Evolutionary conservation across 2,329 filamentous ascomycete genomes (phyloP).

Genomic region (Colletotrichum lini): DNA sequence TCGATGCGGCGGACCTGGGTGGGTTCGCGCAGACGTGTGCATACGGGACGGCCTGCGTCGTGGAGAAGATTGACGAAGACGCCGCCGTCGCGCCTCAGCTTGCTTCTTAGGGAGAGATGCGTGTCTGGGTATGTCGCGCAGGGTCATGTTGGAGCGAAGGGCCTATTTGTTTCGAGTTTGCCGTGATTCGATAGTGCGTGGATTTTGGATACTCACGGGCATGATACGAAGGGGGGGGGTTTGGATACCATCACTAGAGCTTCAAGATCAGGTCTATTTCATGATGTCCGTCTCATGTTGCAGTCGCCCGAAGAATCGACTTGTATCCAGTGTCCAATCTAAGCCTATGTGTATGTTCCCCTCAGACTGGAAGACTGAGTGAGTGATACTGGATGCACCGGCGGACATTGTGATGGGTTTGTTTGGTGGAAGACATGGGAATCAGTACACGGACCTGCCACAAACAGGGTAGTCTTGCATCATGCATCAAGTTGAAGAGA

Average conservation of each 20-base stretch:
- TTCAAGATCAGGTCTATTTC: background rate
- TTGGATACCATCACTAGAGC: background rate
- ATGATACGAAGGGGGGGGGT: background rate
- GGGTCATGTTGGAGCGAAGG: background rate
- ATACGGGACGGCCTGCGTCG: slow-evolving; percentile 71
- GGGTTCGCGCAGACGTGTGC: slow-evolving; percentile 72
- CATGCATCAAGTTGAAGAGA: slow-evolving; percentile 5
- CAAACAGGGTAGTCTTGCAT: background rate
- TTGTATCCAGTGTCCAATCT: background rate
- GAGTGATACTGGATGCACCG: background rate
- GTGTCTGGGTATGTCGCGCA: background rate
- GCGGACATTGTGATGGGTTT: background rate
- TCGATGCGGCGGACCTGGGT: slow-evolving; percentile 69
- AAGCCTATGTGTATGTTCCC: background rate
- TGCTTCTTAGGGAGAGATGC: background rate
- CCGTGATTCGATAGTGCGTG: background rate
- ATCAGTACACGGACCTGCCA: background rate
- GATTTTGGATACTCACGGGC: background rate
- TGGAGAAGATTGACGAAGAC: slow-evolving; percentile 67
- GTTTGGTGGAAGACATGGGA: background rate
- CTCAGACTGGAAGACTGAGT: background rate
- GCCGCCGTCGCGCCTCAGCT: slow-evolving; percentile 40
- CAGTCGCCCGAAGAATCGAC: background rate
- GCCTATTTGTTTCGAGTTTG: slow-evolving; percentile 4
- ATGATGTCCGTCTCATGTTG: background rate